Conservation (phyloP, 1,284 basidiomycete species). For the Trichosporon sp. region DNA sequence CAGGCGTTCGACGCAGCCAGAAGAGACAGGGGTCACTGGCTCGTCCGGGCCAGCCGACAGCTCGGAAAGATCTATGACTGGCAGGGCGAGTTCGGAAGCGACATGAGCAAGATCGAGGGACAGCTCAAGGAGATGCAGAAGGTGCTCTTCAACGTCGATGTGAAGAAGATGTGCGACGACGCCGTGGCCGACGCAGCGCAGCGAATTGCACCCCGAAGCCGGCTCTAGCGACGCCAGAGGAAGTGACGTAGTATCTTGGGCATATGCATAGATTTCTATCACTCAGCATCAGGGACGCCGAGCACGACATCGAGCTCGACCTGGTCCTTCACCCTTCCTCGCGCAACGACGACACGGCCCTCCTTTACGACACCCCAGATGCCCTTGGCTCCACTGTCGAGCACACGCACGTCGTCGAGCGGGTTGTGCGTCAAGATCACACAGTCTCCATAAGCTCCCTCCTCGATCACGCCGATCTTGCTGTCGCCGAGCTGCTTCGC, state of each 20-base stretch:
- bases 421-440: constrained; percentile 51
- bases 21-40: constrained; percentile 17
- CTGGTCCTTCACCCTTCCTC: constrained; percentile 9
- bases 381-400: constrained; percentile 45
- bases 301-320: constrained; percentile 17
- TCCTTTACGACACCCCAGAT: constrained; percentile 24
- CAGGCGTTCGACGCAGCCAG: constrained; percentile 14
- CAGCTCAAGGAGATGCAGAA: constrained; percentile 12
- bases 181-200: background rate
- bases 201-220: background rate
- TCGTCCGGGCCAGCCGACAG: constrained; percentile 14
- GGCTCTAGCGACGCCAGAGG: background rate
- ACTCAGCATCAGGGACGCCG: constrained; percentile 12
- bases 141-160: constrained; percentile 10
- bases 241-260: background rate
- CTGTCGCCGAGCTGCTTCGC: constrained; percentile 47
- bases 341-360: constrained; percentile 20
- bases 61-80: constrained; percentile 21
- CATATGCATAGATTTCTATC: background rate
- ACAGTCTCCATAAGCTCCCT: constrained; percentile 50
- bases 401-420: constrained; percentile 50
- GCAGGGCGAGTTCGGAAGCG: constrained; percentile 12
- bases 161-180: constrained; percentile 7
- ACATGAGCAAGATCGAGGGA: constrained; percentile 15
- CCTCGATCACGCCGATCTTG: constrained; percentile 46